Evolutionary conservation across 2,329 filamentous ascomycete species (phyloP), one percentile per base, ranked within the genome.

Genomic region (Exserohilum turcica): DNA sequence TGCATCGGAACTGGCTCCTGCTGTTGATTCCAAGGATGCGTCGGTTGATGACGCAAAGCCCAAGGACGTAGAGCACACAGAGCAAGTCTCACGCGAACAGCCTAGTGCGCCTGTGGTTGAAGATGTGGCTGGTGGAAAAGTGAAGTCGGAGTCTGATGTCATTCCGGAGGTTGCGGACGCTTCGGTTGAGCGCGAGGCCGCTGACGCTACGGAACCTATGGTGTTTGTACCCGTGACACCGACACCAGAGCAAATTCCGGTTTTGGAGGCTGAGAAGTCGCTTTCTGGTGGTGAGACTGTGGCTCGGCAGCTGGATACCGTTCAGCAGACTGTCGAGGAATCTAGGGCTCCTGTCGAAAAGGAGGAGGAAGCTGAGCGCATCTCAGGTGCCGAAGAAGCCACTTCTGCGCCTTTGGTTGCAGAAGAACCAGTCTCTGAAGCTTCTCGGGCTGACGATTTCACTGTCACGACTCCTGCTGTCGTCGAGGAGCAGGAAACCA

Each of bases 261-360:
- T 28, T 18, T 15, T 24, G 16, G n/a, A 10, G n/a, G n/a, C 15
- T 40, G 21, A 40, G 24, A 40, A 40, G 21, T 6, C 21, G 3
- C 21, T 40, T 28, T 7, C n/a, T 12, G 39, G n/a, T 15, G 9
- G 32, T 10, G 8, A 38, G 15, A 13, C 13, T n/a, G 36, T 27
- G 6, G 13, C 24, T 2, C 49, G 52, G 29, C 54, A 56, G 38
- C 43, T 36, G 6, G 27, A 38, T n/a, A 39, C 47, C 3, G 27
- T 36, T 4, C 54, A 58, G 2, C 50, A 53, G 7, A n/a, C 52
- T 1, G 19, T 16, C 18, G 56, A 59, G 15, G 59, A 64, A 9
- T 16, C 48, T 8, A 43, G 19, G 19, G 29, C 39, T 2, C 43
- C 43, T 6, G 21, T 33, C 18, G 43, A 50, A 44, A 42, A 42